Base-by-base conservation (phyloP, 2,329 filamentous ascomycete genomes). In the Emergomyces orientalis region DNA sequence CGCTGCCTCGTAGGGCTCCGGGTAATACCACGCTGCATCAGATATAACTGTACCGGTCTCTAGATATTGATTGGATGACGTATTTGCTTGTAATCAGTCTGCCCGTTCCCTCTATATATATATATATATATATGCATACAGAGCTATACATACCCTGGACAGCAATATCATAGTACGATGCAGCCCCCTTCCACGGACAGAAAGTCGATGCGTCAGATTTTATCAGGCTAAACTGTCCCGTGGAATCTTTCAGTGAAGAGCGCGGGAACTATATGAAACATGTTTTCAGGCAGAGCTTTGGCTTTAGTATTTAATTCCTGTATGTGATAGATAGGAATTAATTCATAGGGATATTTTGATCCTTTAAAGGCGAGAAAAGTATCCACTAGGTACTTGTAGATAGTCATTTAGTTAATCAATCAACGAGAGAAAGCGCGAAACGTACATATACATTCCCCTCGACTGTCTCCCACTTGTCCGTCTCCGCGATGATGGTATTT, bases 1-100 rank as follows among this genome's bases (percentile, higher is more conserved):
- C 37, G 79, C 78, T 54, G 78, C 80, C 30, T 79, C 78, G 61
- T 79, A 78, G 1, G 83, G 78, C 51, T 78, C 69, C 2, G 82
- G 77, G 65, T 86, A 86, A 66, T 81, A 85, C 84, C 84, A 86
- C 0, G 82, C 84, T 2, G 80, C 82, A 64, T 86, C 82, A 43
- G 78, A 73, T 25, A 83, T 64, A 60, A 79, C 77, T 6, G 76
- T 47, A 6, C 39, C 56, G 2, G 56, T 47, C 30, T 47, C 56
- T 59, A n/a, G n/a, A n/a, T n/a, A n/a, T n/a, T n/a, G n/a, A n/a
- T n/a, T n/a, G n/a, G n/a, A n/a, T n/a, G n/a, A n/a, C n/a, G 25
- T n/a, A 45, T 32, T 9, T 32, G 2, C 5, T 7, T 34, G 13
- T 22, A 2, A 55, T 55, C 34, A 37, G 52, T 6, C 52, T 55